phyloP scores from a whole-genome alignment of 2,329 filamentous ascomycete genomes.

The Aureobasidium vineae region DNA sequence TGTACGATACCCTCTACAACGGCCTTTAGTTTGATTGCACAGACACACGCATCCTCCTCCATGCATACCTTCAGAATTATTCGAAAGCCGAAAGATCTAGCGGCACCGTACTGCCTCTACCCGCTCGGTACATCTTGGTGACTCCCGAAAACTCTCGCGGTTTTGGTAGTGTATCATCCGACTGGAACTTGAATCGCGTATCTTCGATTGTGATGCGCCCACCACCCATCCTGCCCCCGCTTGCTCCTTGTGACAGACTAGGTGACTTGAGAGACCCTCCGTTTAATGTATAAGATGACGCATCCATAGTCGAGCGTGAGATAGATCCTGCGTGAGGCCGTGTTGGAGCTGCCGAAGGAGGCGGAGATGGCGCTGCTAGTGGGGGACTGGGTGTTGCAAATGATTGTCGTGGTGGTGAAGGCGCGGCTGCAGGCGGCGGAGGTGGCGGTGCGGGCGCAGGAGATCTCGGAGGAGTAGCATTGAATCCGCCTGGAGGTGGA shows the following conservation, averaged over 20 bases:
- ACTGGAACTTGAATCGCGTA: slow-evolving; percentile 79
- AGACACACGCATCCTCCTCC: not conserved
- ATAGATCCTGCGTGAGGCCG: slow-evolving; percentile 26
- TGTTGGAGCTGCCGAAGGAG: slow-evolving; percentile 37
- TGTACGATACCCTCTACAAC: slow-evolving; percentile 9
- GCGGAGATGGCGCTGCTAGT: slow-evolving; percentile 39
- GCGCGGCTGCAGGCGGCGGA: slow-evolving; percentile 52
- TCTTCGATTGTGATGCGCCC: slow-evolving; percentile 64
- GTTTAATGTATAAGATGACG: slow-evolving; percentile 41
- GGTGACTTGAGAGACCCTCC: slow-evolving; percentile 34
- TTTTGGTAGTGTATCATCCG: slow-evolving; percentile 77
- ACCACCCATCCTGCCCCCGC: slow-evolving; percentile 5
- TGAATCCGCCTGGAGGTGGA: slow-evolving; percentile 56
- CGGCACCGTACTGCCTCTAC: slow-evolving; percentile 89
- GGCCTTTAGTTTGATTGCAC: not conserved
- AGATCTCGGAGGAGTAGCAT: slow-evolving; percentile 69
- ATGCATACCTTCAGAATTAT: no score
- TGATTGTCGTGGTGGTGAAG: slow-evolving; percentile 61
- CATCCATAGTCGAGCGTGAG: slow-evolving; percentile 31
- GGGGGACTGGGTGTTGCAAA: slow-evolving; percentile 47
- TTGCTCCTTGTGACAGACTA: slow-evolving; percentile 22
- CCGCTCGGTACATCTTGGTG: slow-evolving; percentile 78
- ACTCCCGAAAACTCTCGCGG: slow-evolving; percentile 77
- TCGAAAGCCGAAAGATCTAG: slow-evolving; percentile 69
- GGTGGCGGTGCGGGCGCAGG: slow-evolving; percentile 60